Percentiles rank a stretch among this genome's conserved stretches.
Conservation (phyloP, 495 filamentous ascomycete species). For the Penicillium herquei region DNA sequence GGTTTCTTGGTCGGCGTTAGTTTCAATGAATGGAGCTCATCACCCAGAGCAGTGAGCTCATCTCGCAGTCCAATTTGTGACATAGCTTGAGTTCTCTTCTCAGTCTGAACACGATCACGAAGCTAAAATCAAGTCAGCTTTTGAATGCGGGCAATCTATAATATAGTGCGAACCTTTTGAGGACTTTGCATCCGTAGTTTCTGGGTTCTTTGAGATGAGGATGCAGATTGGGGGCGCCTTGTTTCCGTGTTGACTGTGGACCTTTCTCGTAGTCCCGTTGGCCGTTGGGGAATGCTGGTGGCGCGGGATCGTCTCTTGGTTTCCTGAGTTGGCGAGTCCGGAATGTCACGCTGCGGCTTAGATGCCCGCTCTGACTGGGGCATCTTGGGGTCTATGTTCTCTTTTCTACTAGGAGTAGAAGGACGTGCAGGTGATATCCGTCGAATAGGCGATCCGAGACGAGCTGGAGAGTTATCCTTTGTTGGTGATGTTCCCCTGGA, state of each 20-base stretch:
- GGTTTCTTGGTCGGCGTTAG: constrained; percentile 26
- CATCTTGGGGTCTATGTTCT: constrained; percentile 49
- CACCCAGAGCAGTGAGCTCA: constrained; percentile 78
- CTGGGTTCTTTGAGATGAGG: constrained; percentile 45
- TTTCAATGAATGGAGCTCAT: constrained; percentile 71
- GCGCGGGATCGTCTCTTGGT: constrained; percentile 50
- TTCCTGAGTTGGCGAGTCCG: constrained; percentile 42
- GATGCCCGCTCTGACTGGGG: constrained; percentile 31
- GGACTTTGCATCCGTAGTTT: constrained; percentile 86
- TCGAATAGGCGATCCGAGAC: constrained; percentile 35
- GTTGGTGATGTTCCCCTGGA: constrained; percentile 30
- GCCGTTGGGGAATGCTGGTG: constrained; percentile 51
- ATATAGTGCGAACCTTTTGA: constrained; percentile 59
- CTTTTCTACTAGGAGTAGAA: constrained; percentile 53
- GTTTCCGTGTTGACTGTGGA: constrained; percentile 41
- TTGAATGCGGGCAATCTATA: background rate
- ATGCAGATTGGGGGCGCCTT: constrained; percentile 34
- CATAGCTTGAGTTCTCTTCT: constrained; percentile 70
- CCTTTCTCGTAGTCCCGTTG: constrained; percentile 52
- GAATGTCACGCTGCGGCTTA: constrained; percentile 37
- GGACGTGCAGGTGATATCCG: constrained; percentile 39
- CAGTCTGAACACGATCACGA: constrained; percentile 80
- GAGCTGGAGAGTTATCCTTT: constrained; percentile 31
- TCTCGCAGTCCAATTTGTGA: constrained; percentile 65
- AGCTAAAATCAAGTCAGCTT: constrained; percentile 41